phyloP scores from a whole-genome alignment of 257 asterid genomes.

The Cynanchum wilfordii region DNA sequence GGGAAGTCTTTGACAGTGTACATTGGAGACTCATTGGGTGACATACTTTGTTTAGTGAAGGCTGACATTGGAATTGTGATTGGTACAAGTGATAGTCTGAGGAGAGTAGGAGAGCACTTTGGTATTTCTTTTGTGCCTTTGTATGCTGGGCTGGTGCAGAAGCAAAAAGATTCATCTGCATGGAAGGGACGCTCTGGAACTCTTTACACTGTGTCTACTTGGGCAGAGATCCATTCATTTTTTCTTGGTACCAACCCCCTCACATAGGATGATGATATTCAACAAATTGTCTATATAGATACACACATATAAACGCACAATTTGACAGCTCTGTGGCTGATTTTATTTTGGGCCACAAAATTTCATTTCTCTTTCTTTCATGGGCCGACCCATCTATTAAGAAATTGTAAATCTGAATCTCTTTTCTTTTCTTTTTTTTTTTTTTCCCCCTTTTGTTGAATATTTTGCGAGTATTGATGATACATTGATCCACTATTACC shows the following conservation, averaged over 20 bases:
- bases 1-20: conserved; percentile 52
- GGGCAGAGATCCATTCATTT: conserved; percentile 84
- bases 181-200: conserved; percentile 76
- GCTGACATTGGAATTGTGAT: conserved; percentile 87
- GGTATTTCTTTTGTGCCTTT: conserved; percentile 75
- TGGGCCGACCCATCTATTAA: conserved; percentile 31
- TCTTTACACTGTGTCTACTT: conserved; percentile 74
- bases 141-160: conserved; percentile 46
- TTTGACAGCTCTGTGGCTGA: conserved; percentile 44
- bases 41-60: conserved; percentile 84
- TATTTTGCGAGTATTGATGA: background rate
- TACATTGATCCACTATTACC: too few species aligned
- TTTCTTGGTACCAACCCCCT: conserved; percentile 37
- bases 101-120: conserved; percentile 63
- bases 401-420: conserved; percentile 33
- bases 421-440: too few species aligned
- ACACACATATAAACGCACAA: conserved; percentile 20
- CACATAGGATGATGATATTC: too few species aligned
- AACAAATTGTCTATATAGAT: conserved; percentile 36
- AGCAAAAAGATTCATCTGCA: conserved; percentile 44
- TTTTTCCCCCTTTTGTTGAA: background rate
- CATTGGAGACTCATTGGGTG: conserved; percentile 84
- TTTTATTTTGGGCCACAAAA: conserved; percentile 55
- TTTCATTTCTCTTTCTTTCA: conserved; percentile 33
- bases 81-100: conserved; percentile 60